Base-by-base conservation (phyloP, 2,329 filamentous ascomycete species). In the Penicillium sp. region DNA sequence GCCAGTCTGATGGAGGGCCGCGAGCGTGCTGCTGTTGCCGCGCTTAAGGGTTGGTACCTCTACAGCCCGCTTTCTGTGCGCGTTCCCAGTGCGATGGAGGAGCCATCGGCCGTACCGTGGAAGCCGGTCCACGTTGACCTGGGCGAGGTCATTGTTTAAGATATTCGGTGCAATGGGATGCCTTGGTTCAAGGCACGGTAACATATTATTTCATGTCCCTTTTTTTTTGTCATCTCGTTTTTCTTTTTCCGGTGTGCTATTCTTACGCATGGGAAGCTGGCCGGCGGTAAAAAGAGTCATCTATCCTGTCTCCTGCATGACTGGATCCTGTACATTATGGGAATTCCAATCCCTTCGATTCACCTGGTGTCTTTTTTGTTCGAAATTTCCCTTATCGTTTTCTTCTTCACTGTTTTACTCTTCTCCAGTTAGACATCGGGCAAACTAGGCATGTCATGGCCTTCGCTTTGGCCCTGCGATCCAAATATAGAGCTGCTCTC, bases 21-120 rank as follows among this genome's bases (percentile, higher is more conserved):
- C 62, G 82, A 85, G 62, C 85, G 90, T 73, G 94, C 94, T 21
- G 86, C 90, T 38, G 93, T 96, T 69, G 88, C 89, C 62, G 88
- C 92, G 19, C 81, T 99, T 70, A 96, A 96, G 82, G 83, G 88
- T 6, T 99, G 94, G 94, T 99, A 99, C 76, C 81, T 99, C 53
- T 99, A 99, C 80, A 93, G 88, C 73, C 93, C 94, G 1, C 71
- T 83, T 66, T 78, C 85, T 62, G 83, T 86, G 49, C 82, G 83
- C 57, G 80, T 91, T 60, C 89, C 89, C 25, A 90, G 88, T 71
- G 86, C 90, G 62, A 88, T 84, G 79, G 81, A 89, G 65, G 79
- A 82, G 53, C 80, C 85, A 62, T 82, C 80, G 47, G 84, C 86
- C 43, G 78, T 78, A 68, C 80, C 83, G 6, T 91, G 87, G 87